Percentiles rank a stretch among this genome's conserved stretches.
Evolutionary conservation across 805 yeast genomes (phyloP).

Genomic region (Saccharomycopsis sp.): DNA sequence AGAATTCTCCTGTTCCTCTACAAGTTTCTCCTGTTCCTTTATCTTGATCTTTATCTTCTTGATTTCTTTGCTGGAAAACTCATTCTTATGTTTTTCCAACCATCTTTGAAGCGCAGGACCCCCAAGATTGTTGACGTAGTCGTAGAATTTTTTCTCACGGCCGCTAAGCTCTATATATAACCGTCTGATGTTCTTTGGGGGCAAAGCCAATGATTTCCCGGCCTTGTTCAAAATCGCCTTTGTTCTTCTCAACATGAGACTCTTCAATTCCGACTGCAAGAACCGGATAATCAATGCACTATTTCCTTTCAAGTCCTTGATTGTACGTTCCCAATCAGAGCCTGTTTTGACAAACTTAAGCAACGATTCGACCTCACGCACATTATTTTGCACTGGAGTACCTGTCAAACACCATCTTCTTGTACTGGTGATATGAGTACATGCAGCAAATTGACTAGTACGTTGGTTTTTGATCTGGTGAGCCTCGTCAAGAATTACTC

Average conservation of each 20-base stretch:
- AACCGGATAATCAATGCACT: background rate
- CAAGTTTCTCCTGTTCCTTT: background rate
- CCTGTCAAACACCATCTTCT: constrained; percentile 59
- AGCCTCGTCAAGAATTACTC: constrained; percentile 58
- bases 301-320: constrained; percentile 58
- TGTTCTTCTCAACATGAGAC: constrained; percentile 41
- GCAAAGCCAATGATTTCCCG: background rate
- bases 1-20: background rate
- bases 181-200: background rate
- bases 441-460: constrained; percentile 41
- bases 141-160: constrained; percentile 25
- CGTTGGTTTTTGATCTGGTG: constrained; percentile 48
- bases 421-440: constrained; percentile 33
- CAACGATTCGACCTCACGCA: constrained; percentile 46
- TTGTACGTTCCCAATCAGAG: constrained; percentile 70
- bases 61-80: background rate
- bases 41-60: background rate
- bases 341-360: constrained; percentile 54
- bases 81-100: constrained; percentile 11
- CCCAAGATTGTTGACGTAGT: constrained; percentile 19
- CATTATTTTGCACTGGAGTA: constrained; percentile 53
- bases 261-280: constrained; percentile 24
- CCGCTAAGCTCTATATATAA: constrained; percentile 21
- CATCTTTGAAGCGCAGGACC: constrained; percentile 2
- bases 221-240: constrained; percentile 30